Evolutionary conservation across 805 yeast species (phyloP), one percentile per base, ranked within the genome.

Genomic region (Cyberlindnera mississippiensis): DNA sequence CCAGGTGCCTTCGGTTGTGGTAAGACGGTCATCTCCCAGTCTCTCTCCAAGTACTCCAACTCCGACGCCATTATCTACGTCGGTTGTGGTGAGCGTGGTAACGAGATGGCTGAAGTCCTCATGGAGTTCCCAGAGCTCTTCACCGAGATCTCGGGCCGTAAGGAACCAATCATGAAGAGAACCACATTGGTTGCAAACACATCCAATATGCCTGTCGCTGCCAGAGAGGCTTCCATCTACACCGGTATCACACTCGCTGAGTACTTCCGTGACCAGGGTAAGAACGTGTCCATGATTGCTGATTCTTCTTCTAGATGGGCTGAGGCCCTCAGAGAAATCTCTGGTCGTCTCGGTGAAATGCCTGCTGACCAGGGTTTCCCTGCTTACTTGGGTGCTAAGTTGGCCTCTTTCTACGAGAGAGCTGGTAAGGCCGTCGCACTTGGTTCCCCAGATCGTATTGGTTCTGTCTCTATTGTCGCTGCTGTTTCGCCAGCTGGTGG

Each of bases 351-450:
- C 67, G 99, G 99, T 72, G 99, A 93, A 76, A 93, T 93, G 99
- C 99, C 99, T 64, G 99, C 99, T 49, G 99, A 93, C 72, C 99
- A 95, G 76, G 99, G 99, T 76, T 93, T 90, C 93, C 99, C 99
- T 48, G 99, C 99, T 39, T 93, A 93, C 67, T 76, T 93, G 66
- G 99, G 99, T 73, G 96, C 99, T 40, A 93, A 93, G 66, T 78
- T 93, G 60, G 98, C 99, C 44, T 91, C 98, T 42, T 93, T 93
- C 80, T 93, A 93, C 70, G 99, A 93, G 74, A 88, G 99, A 75
- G 99, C 99, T 35, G 99, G 99, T 72, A 88, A 85, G 66, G 95
- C 96, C 34, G 75, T 82, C 58, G 91, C 96, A 3, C 75, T 93
- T 46, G 99, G 99, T 61, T 87, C 95, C 45, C 99, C 99, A 50